Conservation (phyloP, 257 asterid genomes). For the Plantago elongata region DNA sequence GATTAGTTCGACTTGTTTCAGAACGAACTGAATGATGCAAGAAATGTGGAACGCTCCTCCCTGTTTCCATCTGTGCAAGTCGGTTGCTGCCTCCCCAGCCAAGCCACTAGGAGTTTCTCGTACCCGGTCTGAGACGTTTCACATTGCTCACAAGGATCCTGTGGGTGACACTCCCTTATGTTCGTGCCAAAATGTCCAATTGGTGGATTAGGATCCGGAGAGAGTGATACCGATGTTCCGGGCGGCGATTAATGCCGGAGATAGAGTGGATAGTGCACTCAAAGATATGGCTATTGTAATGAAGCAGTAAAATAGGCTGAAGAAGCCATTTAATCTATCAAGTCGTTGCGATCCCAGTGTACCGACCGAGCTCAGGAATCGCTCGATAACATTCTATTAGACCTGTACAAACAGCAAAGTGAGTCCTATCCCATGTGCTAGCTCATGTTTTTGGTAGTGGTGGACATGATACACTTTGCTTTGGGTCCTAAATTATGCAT, state of each 20-base stretch:
- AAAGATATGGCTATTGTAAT: conserved; percentile 98
- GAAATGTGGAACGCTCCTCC: conserved; percentile 92
- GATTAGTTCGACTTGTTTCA: no score
- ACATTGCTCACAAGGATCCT: conserved; percentile 78
- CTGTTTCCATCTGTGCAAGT: conserved; percentile 75
- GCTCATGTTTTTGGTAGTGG: no score
- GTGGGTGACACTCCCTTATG: conserved; percentile 87
- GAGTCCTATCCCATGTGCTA: no score
- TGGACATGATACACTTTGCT: no score
- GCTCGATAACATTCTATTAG: conserved; percentile 82
- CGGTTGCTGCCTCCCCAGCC: conserved; percentile 92
- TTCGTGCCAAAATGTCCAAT: conserved; percentile 88
- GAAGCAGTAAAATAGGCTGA: conserved; percentile 96
- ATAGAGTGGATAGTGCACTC: conserved; percentile 94
- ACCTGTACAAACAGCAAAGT: conserved; percentile 90
- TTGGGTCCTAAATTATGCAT: no score
- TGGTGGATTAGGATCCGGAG: conserved; percentile 97
- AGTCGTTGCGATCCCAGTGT: conserved; percentile 72
- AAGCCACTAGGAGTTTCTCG: conserved; percentile 76
- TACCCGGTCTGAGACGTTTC: conserved; percentile 76
- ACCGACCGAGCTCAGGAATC: conserved; percentile 98
- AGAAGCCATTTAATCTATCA: conserved; percentile 92
- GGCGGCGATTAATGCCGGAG: conserved; percentile 99
- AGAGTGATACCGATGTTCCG: conserved; percentile 86
- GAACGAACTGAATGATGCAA: conserved; percentile 39